Percentiles rank a stretch among this genome's conserved stretches.
These are phyloP conservation scores for Podospora comata DNA, from an alignment of 495 filamentous ascomycete species.

Conservation along the genomic window DNA sequence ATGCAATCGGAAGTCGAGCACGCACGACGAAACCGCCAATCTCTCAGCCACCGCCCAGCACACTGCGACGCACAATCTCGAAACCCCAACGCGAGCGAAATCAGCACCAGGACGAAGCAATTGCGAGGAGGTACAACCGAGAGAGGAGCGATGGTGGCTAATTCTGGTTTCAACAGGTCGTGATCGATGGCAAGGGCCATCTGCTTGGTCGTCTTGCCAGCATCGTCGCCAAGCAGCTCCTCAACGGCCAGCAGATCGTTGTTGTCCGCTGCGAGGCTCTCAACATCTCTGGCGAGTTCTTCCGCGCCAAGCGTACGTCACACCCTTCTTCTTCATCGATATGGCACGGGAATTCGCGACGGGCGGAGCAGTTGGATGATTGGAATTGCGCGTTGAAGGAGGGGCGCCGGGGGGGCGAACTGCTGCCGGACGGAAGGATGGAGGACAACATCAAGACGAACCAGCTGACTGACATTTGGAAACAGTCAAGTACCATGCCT, in stretches of 20 bases:
- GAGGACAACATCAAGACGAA: constrained; percentile 15
- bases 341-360: neutral
- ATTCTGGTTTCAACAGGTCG: constrained; percentile 58
- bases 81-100: neutral
- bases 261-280: constrained; percentile 97
- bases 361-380: neutral
- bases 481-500: constrained; percentile 99
- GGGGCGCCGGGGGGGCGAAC: neutral
- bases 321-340: constrained; percentile 15
- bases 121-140: neutral
- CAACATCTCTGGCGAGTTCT: constrained; percentile 99
- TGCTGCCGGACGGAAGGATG: neutral
- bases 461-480: constrained; percentile 32
- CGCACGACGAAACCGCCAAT: constrained; percentile 7
- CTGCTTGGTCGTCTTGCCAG: constrained; percentile 98
- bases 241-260: constrained; percentile 99
- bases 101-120: constrained; percentile 2
- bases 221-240: constrained; percentile 98
- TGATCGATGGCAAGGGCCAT: constrained; percentile 99
- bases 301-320: constrained; percentile 97
- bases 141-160: constrained; percentile 22
- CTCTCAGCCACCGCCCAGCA: constrained; percentile 1
- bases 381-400: neutral
- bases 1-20: constrained; percentile 4
- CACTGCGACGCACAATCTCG: constrained; percentile 6